Conservation (phyloP, 305 asterid genomes). For the Fraxinus velutina region DNA sequence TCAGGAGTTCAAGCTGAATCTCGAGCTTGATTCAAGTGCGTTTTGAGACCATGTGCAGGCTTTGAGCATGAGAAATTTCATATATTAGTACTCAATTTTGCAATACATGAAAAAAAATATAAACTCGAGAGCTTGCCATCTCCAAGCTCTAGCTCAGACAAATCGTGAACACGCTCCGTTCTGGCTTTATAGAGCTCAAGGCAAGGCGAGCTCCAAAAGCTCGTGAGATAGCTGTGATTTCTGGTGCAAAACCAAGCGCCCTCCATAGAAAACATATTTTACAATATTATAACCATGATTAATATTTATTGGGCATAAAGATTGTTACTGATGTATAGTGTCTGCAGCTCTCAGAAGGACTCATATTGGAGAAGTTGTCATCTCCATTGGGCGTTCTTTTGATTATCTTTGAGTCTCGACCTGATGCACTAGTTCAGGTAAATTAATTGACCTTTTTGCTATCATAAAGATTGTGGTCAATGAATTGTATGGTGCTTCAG, state of each 20-base stretch:
- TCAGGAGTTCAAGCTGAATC: not conserved
- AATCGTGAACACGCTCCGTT: not conserved
- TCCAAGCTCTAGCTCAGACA: not conserved
- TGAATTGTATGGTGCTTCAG: slow-evolving; percentile 5
- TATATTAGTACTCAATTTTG: not conserved
- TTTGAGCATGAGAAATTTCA: not conserved
- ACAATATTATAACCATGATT: not conserved
- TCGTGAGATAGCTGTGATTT: slow-evolving; percentile 5
- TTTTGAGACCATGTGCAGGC: not conserved
- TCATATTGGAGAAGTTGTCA: slow-evolving; percentile 77
- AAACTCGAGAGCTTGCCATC: not conserved
- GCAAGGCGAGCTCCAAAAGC: not conserved
- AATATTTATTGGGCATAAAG: not conserved
- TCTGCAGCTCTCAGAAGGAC: slow-evolving; percentile 77
- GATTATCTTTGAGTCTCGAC: slow-evolving; percentile 92
- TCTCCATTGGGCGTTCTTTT: slow-evolving; percentile 87
- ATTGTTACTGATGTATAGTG: slow-evolving; percentile 18
- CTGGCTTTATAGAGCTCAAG: slow-evolving; percentile 9
- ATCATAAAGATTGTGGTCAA: slow-evolving; percentile 2
- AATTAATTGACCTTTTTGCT: not conserved
- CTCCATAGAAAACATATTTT: not conserved
- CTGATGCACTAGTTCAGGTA: slow-evolving; percentile 97
- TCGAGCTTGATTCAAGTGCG: not conserved
- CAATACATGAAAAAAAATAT: not conserved
- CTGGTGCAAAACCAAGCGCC: not conserved